phyloP scores from a whole-genome alignment of 176 grass and related monocot species.

The Miscanthus lutarioriparius region DNA sequence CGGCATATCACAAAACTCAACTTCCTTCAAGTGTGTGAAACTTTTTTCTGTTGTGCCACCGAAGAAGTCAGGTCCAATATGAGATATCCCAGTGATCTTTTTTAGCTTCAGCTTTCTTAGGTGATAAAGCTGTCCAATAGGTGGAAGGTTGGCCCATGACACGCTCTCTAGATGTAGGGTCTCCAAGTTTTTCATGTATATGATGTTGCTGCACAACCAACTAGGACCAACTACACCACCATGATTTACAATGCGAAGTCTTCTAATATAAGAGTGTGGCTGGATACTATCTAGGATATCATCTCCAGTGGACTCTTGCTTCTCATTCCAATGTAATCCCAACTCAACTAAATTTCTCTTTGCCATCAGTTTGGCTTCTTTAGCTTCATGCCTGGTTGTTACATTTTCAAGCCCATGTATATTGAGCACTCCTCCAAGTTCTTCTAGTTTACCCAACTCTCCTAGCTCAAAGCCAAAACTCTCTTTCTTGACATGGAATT shows the following conservation, averaged over 20 bases:
- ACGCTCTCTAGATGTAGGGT: not conserved
- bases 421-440: not conserved
- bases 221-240: not conserved
- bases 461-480: not conserved
- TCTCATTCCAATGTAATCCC: not conserved
- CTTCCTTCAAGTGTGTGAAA: not conserved
- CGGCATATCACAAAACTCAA: not conserved
- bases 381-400: not conserved
- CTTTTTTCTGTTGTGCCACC: not conserved
- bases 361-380: not conserved
- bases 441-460: not conserved
- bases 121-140: not conserved
- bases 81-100: not conserved
- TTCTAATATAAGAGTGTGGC: not conserved
- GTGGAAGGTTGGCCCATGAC: not conserved
- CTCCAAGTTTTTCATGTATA: not conserved
- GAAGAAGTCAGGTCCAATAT: not conserved
- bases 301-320: not conserved
- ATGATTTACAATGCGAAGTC: not conserved
- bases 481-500: not conserved
- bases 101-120: not conserved
- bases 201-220: not conserved
- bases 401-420: not conserved
- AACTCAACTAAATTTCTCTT: not conserved
- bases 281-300: not conserved